Evolutionary conservation across 768 basidiomycete species (phyloP).

Genomic region (Russula sp.): DNA sequence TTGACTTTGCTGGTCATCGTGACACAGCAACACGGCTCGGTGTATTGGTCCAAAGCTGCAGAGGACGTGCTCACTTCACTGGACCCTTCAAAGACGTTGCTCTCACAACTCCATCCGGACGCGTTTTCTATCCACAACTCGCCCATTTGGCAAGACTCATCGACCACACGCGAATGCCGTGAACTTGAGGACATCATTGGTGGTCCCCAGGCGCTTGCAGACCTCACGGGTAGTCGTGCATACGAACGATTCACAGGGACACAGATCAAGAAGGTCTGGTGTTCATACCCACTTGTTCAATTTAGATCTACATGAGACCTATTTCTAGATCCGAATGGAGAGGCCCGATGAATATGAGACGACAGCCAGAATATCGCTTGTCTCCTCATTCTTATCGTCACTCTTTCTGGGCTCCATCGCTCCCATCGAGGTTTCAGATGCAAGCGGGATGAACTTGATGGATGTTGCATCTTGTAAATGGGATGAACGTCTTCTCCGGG

Average conservation of each 20-base stretch:
- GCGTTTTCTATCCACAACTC: slow-evolving; percentile 64
- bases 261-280: slow-evolving; percentile 66
- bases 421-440: slow-evolving; percentile 81
- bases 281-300: not conserved
- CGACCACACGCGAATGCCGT: slow-evolving; percentile 67
- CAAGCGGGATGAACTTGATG: slow-evolving; percentile 89
- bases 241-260: slow-evolving; percentile 86
- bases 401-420: slow-evolving; percentile 73
- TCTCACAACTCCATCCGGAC: slow-evolving; percentile 48
- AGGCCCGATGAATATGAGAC: slow-evolving; percentile 47
- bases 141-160: slow-evolving; percentile 91
- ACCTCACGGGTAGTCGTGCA: slow-evolving; percentile 73
- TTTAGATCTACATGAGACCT: not conserved
- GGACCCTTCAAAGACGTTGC: slow-evolving; percentile 42
- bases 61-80: slow-evolving; percentile 46
- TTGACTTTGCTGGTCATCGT: no score
- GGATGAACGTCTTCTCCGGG: slow-evolving; percentile 57
- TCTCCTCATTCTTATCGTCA: slow-evolving; percentile 78
- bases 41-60: slow-evolving; percentile 66
- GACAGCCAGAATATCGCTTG: slow-evolving; percentile 66
- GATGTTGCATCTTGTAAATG: slow-evolving; percentile 66
- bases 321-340: slow-evolving; percentile 46
- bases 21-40: slow-evolving; percentile 78
- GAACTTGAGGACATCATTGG: slow-evolving; percentile 61
- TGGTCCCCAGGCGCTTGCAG: slow-evolving; percentile 62